These are phyloP conservation scores for Stygiomarasmius scandens DNA, from an alignment of 1,284 basidiomycete genomes.

Conservation along the genomic window DNA sequence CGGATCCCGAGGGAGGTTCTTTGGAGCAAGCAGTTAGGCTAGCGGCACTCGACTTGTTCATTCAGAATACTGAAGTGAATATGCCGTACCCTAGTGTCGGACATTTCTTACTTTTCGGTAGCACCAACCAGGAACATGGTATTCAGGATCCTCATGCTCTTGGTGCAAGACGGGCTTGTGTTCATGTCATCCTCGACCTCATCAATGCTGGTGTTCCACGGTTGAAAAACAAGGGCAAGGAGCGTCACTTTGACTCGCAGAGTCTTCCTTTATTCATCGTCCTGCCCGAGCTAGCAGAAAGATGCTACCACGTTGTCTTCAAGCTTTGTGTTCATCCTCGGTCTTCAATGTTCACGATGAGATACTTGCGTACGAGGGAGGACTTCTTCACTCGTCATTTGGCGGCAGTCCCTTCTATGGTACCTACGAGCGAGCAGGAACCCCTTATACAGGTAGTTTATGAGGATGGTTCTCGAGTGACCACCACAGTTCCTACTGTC, in stretches of 20 bases:
- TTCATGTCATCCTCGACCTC: conserved; percentile 83
- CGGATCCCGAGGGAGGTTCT: conserved; percentile 49
- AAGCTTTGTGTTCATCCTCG: conserved; percentile 86
- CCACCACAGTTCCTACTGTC: conserved; percentile 74
- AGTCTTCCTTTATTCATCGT: conserved; percentile 61
- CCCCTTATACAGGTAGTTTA: conserved; percentile 73
- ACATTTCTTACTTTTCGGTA: conserved; percentile 87
- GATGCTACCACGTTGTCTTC: conserved; percentile 82
- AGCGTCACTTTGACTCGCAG: conserved; percentile 36
- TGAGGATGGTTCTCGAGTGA: conserved; percentile 71
- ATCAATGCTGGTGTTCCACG: conserved; percentile 71
- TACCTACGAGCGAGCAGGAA: conserved; percentile 49
- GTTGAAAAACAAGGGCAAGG: conserved; percentile 49
- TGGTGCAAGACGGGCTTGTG: conserved; percentile 68
- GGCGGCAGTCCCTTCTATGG: conserved; percentile 67
- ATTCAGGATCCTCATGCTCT: conserved; percentile 80
- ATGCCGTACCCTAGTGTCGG: conserved; percentile 83
- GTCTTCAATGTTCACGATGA: conserved; percentile 82
- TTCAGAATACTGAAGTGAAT: conserved; percentile 72
- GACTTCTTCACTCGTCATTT: conserved; percentile 91
- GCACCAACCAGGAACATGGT: conserved; percentile 51
- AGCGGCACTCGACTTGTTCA: conserved; percentile 85
- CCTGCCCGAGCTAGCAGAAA: conserved; percentile 84
- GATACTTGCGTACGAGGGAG: conserved; percentile 87
- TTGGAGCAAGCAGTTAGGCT: conserved; percentile 75